Conservation (phyloP, 257 asterid genomes). For the Solanum virginianum region DNA sequence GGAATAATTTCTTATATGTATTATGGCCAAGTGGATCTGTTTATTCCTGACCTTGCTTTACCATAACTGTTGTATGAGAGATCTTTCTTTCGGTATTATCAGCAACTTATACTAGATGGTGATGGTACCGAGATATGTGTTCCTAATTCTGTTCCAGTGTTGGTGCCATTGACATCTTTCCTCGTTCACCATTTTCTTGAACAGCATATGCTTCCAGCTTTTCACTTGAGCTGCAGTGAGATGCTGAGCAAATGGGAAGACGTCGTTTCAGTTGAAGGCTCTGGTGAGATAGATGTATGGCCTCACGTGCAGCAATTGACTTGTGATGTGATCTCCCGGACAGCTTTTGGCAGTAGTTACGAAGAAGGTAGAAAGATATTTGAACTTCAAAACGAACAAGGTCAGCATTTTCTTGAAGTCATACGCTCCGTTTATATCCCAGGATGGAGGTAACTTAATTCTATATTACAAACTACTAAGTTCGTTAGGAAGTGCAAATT, state of each 20-base stretch:
- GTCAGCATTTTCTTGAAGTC: not conserved
- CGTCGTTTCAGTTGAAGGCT: not conserved
- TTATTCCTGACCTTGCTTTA: not conserved
- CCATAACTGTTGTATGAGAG: not conserved
- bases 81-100: not conserved
- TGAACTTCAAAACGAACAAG: conserved; percentile 17
- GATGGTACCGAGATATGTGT: not conserved
- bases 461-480: no score
- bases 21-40: not conserved
- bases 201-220: conserved; percentile 35
- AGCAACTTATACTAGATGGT: not conserved
- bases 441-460: not conserved
- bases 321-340: conserved; percentile 31
- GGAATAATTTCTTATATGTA: not conserved
- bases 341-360: conserved; percentile 42
- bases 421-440: not conserved
- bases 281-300: conserved; percentile 16
- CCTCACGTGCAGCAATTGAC: conserved; percentile 20
- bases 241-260: conserved; percentile 7
- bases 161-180: not conserved
- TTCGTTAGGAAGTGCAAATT: no score
- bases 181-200: not conserved
- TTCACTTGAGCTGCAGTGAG: conserved; percentile 20
- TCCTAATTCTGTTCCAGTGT: not conserved
- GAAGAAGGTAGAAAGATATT: conserved; percentile 38